Evolutionary conservation across 2,329 filamentous ascomycete species (phyloP), one percentile per base, ranked within the genome.

Genomic region (Phaeoacremonium minimum): DNA sequence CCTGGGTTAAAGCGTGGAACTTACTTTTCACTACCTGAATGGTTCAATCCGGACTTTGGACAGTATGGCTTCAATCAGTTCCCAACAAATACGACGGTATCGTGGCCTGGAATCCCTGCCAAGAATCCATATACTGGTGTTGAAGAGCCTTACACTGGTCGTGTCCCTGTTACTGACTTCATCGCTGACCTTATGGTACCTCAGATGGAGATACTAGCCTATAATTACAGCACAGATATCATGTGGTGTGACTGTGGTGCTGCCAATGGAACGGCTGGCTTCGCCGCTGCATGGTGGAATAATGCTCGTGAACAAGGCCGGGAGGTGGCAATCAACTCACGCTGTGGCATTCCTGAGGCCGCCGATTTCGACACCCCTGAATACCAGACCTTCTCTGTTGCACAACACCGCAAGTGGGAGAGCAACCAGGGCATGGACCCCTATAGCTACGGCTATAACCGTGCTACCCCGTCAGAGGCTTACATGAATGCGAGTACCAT

Each of bases 291-390:
- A 4, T 72, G 66, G 67, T 69, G 58, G 53, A 66, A 65, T 47
- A 44, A 46, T 33, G 58, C 63, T 7, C 52, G 55, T 5, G 42
- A 45, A 0, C 43, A 65, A 15, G 61, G 64, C 30, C 60, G 67
- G 1, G 67, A 77, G 46, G 73, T 78, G 2, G 55, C 67, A 2
- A 70, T 78, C 47, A 77, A 81, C 55, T 64, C 64, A 31, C 69
- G 76, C 7, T 81, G 77, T 50, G 76, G 76, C 4, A 53, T 75
- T 1, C 59, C 69, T 0, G 65, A 66, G 30, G 52, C 54, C 2
- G 57, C 57, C 11, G 75, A 80, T 55, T 80, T 78, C 45, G 75
- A 80, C 49, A 80, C 75, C 2, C 76, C 76, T 1, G 76, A 80
- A 50, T 81, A 80, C 48, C 57, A 61, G 18, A 63, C 61, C 7